A percentile compares a stretch with the other conserved stretches of the same genome.
phyloP scores from a whole-genome alignment of 2,329 filamentous ascomycete genomes.

The Lojkania enalia region DNA sequence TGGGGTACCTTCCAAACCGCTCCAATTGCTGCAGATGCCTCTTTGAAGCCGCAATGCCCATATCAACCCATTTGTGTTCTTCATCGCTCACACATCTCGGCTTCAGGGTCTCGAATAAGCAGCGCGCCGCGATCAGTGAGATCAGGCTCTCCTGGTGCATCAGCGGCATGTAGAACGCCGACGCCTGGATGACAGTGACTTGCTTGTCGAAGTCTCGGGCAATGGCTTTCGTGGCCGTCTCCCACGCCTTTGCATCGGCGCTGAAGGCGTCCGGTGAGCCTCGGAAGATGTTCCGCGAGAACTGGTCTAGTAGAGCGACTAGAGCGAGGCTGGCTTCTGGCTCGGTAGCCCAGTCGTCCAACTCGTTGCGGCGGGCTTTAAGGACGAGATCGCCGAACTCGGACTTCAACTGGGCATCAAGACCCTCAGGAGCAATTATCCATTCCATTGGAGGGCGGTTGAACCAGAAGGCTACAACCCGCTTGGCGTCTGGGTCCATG shows the following conservation, averaged over 20 bases:
- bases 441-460: constrained; percentile 18
- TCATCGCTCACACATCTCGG: constrained; percentile 13
- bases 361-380: constrained; percentile 14
- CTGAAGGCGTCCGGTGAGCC: constrained; percentile 15
- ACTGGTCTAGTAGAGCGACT: constrained; percentile 16
- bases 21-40: constrained; percentile 13
- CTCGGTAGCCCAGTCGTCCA: constrained; percentile 13
- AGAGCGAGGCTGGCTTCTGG: constrained; percentile 15
- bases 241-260: constrained; percentile 13
- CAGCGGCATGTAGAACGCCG: constrained; percentile 17
- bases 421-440: constrained; percentile 15
- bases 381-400: constrained; percentile 17
- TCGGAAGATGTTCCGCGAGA: constrained; percentile 19
- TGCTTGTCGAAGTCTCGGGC: constrained; percentile 18
- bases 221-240: constrained; percentile 13
- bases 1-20: constrained; percentile 18
- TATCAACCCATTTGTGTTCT: constrained; percentile 17
- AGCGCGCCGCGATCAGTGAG: constrained; percentile 13
- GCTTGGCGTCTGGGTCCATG: constrained; percentile 7
- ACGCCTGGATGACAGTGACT: constrained; percentile 17
- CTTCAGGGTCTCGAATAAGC: constrained; percentile 17
- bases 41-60: constrained; percentile 9
- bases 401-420: constrained; percentile 16
- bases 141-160: constrained; percentile 18
- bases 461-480: constrained; percentile 16